These are phyloP conservation scores for Podospora pseudopauciseta DNA, from an alignment of 495 filamentous ascomycete genomes.

Conservation along the genomic window DNA sequence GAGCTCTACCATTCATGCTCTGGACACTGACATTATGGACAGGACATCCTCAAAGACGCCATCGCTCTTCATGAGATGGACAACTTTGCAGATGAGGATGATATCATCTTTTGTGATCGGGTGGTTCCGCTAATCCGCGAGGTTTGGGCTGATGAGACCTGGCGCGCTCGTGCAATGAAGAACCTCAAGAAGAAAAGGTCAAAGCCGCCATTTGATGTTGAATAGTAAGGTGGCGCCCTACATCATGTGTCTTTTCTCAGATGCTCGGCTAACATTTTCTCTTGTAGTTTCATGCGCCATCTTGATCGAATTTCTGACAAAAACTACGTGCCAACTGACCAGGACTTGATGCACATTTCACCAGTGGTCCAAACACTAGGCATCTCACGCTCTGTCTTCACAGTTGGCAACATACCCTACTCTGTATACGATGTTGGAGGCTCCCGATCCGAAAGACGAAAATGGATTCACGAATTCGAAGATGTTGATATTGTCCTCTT, in stretches of 20 bases:
- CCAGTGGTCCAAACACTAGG: neutral
- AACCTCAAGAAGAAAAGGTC: neutral
- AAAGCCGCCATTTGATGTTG: neutral
- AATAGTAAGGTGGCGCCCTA: neutral
- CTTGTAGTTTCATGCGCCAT: neutral
- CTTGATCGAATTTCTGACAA: neutral
- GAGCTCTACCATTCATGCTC: no score
- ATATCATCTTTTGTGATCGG: neutral
- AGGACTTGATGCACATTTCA: neutral
- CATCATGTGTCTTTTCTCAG: neutral
- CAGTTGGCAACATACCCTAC: neutral
- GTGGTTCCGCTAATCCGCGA: neutral
- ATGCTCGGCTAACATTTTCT: no score
- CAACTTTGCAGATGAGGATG: neutral
- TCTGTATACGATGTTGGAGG: neutral
- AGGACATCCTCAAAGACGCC: neutral
- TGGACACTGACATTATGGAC: neutral
- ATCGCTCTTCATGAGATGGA: neutral
- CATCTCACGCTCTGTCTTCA: neutral
- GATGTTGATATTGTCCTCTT: neutral
- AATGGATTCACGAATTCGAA: neutral
- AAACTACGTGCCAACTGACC: neutral
- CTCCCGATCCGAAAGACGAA: neutral
- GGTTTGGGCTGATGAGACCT: neutral
- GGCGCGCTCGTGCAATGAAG: neutral